These are phyloP conservation scores for Isoetes engelmannii DNA, from an alignment of 83 land plant species.

Conservation along the genomic window DNA sequence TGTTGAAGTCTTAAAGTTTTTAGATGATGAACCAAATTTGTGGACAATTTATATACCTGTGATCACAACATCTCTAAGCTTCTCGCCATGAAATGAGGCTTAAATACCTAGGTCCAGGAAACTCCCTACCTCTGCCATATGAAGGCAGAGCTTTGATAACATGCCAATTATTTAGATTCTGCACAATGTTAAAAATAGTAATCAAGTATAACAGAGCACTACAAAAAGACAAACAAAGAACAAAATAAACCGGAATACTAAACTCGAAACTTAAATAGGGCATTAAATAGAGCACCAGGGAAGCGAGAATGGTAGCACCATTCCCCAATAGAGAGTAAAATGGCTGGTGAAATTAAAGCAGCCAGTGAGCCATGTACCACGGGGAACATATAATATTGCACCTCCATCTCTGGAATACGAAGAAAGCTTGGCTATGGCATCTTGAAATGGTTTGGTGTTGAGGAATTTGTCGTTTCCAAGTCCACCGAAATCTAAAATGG, in stretches of 20 bases:
- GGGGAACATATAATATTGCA: conserved; percentile 51
- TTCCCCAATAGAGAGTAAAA: conserved; percentile 59
- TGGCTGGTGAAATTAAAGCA: conserved; percentile 65
- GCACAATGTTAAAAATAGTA: too few relatives aligned
- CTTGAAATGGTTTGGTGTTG: conserved; percentile 53
- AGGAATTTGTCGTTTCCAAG: conserved; percentile 60
- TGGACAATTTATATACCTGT: neutral
- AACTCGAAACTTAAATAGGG: too few relatives aligned
- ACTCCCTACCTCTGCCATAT: too few relatives aligned
- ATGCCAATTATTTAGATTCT: too few relatives aligned
- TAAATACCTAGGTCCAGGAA: too few relatives aligned
- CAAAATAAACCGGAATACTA: too few relatives aligned
- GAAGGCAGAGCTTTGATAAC: too few relatives aligned
- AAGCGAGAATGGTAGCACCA: conserved; percentile 58
- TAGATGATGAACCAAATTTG: too few relatives aligned
- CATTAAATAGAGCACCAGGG: conserved; percentile 59
- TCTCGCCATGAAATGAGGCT: neutral
- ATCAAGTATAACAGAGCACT: too few relatives aligned
- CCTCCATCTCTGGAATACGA: conserved; percentile 41
- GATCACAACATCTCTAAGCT: conserved; percentile 3
- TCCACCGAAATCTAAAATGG: conserved; percentile 53
- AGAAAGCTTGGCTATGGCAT: conserved; percentile 43
- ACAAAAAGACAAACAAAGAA: too few relatives aligned
- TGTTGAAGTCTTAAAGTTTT: too few relatives aligned
- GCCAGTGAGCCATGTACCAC: conserved; percentile 56